These are phyloP conservation scores for Coemansia sp. DNA, from an alignment of 192 early-diverging fungal species.

Conservation along the genomic window DNA sequence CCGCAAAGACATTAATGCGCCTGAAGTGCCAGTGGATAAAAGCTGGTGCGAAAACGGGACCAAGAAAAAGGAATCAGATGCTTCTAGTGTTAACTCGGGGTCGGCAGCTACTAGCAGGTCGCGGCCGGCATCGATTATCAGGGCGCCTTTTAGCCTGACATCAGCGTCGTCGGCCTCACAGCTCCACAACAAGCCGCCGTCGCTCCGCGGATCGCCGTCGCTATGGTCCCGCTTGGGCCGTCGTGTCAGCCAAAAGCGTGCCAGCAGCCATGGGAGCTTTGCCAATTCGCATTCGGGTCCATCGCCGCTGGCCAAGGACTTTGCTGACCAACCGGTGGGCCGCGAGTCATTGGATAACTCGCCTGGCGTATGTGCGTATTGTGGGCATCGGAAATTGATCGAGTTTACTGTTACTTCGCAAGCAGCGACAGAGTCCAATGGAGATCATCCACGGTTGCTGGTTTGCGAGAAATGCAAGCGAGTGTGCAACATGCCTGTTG, in stretches of 20 bases:
- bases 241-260: constrained; percentile 28
- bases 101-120: background rate
- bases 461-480: constrained; percentile 49
- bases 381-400: constrained; percentile 33
- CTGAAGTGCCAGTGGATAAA: background rate
- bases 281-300: background rate
- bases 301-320: background rate
- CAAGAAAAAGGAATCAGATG: background rate
- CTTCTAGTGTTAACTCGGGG: background rate
- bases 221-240: constrained; percentile 42
- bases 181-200: background rate
- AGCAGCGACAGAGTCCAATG: background rate
- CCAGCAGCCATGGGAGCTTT: background rate
- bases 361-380: constrained; percentile 25
- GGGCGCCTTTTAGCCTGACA: background rate
- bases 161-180: background rate
- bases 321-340: background rate
- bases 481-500: constrained; percentile 35
- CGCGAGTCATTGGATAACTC: background rate
- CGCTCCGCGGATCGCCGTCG: constrained; percentile 12
- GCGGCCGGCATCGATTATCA: background rate
- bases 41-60: no score
- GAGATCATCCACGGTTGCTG: background rate
- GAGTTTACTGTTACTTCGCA: constrained; percentile 39
- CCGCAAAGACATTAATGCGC: constrained; percentile 60